phyloP scores from a whole-genome alignment of 208 protist species.

The Trypanosoma lewisi region DNA sequence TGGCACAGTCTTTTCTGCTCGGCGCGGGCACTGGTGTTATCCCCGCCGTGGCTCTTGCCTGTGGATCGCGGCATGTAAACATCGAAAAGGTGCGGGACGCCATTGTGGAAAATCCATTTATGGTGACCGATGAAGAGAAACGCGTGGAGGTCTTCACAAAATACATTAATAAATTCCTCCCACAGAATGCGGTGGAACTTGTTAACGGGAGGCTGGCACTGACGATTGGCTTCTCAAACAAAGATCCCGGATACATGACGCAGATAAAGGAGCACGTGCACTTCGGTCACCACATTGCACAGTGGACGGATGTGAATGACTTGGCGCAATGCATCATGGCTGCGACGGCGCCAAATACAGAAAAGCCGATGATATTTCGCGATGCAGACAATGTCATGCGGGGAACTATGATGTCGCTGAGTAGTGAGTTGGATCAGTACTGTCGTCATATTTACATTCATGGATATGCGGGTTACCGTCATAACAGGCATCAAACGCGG shows the following conservation, averaged over 20 bases:
- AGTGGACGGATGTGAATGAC: constrained; percentile 75
- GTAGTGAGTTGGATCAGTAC: constrained; percentile 87
- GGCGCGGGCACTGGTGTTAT: constrained; percentile 80
- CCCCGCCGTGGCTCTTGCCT: constrained; percentile 79
- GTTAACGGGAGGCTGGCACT: constrained; percentile 74
- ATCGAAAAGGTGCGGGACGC: constrained; percentile 81
- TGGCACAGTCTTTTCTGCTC: constrained; percentile 73
- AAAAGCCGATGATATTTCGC: constrained; percentile 83
- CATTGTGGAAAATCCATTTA: constrained; percentile 75
- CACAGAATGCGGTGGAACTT: constrained; percentile 66
- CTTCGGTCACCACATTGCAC: constrained; percentile 88
- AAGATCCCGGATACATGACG: constrained; percentile 78
- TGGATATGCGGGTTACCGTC: constrained; percentile 74
- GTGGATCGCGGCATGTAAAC: constrained; percentile 59
- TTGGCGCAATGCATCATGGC: constrained; percentile 82
- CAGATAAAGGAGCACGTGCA: constrained; percentile 80
- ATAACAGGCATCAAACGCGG: constrained; percentile 77
- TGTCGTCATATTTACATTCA: constrained; percentile 90
- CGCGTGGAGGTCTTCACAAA: constrained; percentile 63
- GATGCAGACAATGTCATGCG: constrained; percentile 84
- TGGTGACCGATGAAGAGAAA: constrained; percentile 73
- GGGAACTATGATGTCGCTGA: constrained; percentile 89
- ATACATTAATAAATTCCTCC: constrained; percentile 76
- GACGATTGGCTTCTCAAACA: constrained; percentile 87
- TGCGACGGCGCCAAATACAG: constrained; percentile 78